Base-by-base conservation (phyloP, 352 stramenopile species). In the Globisporangium mamillatum region DNA sequence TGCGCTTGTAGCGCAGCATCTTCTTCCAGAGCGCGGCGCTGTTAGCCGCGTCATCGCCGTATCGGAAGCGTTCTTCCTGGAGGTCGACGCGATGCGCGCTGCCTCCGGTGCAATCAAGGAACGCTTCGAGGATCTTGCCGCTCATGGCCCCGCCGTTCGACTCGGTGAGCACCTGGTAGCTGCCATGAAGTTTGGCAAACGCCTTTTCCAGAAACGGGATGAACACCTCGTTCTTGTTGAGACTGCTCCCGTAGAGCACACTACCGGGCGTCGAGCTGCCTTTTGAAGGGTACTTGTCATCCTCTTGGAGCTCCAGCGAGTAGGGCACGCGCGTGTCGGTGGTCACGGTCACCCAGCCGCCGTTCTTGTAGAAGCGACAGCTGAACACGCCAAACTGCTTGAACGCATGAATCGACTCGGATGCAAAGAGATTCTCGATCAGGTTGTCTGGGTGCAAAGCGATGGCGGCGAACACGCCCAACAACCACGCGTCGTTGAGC, bases 321-420 rank as follows among this genome's bases (percentile, higher is more conserved):
- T 89, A 91, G 25, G 92, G 92, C 29, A 97, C 67, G 3, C 86
- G 76, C 56, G 92, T 97, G 68, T 98, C 92, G 3, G 90, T 94
- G 36, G 92, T 94, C 56, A 97, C 84, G 3, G 90, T 82, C 16
- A 95, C 75, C 92, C 91, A 98, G 29, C 84, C 75, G 34, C 86
- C 90, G 69, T 97, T 88, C 59, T 96, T 97, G 78, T 96, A 98
- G 72, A 98, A 97, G 20, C 92, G 89, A 74, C 92, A 98, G 1
- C 88, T 97, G 73, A 88, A 97, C 22, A 97, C 78, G 10, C 92
- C 92, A 68, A 87, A 97, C 46, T 84, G 72, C 66, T 93, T 91
- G 66, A 93, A 94, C 24, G 72, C 75, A 36, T 91, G 67, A 18
- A 96, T 75, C 14, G 84, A 88, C 36, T 95, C 86, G 63, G 86